Conservation (phyloP, 768 basidiomycete genomes). For the Lepiota venenata region DNA sequence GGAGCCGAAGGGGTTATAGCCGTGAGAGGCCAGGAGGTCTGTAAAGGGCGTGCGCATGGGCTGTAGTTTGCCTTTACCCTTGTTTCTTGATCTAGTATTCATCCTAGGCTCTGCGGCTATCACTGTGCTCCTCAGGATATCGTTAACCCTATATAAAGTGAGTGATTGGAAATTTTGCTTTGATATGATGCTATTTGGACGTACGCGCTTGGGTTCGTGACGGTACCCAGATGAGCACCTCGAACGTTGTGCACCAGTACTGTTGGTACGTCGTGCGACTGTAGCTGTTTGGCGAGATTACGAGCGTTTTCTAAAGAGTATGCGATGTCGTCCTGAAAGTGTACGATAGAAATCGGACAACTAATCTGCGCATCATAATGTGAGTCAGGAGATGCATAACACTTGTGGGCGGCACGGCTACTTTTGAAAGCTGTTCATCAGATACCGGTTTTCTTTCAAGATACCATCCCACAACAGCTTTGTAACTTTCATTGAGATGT, state of each 20-base stretch:
- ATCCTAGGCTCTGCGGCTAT: constrained; percentile 4
- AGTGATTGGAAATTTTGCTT: background rate
- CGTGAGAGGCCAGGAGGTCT: background rate
- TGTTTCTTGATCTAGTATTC: background rate
- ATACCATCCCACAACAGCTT: constrained; percentile 17
- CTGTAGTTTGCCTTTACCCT: background rate
- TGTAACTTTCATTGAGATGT: constrained; percentile 15
- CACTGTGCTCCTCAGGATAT: background rate
- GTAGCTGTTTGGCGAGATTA: constrained; percentile 18
- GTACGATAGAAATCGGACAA: constrained; percentile 27
- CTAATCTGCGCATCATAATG: constrained; percentile 15
- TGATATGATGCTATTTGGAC: background rate
- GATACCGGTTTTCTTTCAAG: constrained; percentile 14
- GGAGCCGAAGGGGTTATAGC: too few relatives aligned
- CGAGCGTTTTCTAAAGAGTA: constrained; percentile 22
- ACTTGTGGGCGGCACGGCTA: constrained; percentile 3
- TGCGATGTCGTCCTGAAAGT: constrained; percentile 26
- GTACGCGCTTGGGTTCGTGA: constrained; percentile 23
- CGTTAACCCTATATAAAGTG: background rate
- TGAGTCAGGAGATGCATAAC: background rate
- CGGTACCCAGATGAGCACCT: constrained; percentile 26
- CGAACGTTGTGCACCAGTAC: constrained; percentile 20
- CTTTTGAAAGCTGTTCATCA: constrained; percentile 16
- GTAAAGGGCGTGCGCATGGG: constrained; percentile 1
- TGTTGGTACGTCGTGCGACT: constrained; percentile 16